Evolutionary conservation across 441 rosid genomes (phyloP).

Genomic region (Hura crepitans): DNA sequence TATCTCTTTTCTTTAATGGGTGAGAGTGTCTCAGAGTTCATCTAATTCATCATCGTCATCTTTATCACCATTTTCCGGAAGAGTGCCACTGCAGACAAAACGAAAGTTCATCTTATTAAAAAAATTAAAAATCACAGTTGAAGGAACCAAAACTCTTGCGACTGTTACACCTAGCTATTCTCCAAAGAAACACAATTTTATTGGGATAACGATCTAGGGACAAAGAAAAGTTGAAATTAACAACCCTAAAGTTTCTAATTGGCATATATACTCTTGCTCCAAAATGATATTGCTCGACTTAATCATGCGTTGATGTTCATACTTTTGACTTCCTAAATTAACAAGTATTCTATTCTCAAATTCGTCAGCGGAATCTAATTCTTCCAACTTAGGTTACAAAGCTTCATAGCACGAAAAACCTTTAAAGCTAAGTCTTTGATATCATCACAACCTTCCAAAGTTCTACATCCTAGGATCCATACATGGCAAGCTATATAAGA

Average conservation of each 20-base stretch:
- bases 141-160: not conserved
- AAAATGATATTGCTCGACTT: no score
- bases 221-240: not conserved
- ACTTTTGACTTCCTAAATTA: not conserved
- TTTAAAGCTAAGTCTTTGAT: slow-evolving; percentile 13
- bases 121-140: not conserved
- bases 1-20: not conserved
- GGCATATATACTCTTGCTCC: no score
- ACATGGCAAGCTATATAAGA: not conserved
- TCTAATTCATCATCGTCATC: slow-evolving; percentile 21
- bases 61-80: not conserved
- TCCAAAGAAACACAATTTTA: not conserved
- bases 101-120: not conserved
- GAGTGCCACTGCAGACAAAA: slow-evolving; percentile 30
- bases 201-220: not conserved
- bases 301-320: not conserved
- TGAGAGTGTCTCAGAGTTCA: slow-evolving; percentile 34
- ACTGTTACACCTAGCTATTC: not conserved
- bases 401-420: not conserved
- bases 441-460: not conserved
- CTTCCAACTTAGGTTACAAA: not conserved
- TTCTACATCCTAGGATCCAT: not conserved
- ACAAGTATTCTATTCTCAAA: not conserved
- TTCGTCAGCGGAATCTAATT: not conserved
- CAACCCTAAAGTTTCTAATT: not conserved